phyloP scores from a whole-genome alignment of 2,329 filamentous ascomycete species.

The Cladophialophora immunda region DNA sequence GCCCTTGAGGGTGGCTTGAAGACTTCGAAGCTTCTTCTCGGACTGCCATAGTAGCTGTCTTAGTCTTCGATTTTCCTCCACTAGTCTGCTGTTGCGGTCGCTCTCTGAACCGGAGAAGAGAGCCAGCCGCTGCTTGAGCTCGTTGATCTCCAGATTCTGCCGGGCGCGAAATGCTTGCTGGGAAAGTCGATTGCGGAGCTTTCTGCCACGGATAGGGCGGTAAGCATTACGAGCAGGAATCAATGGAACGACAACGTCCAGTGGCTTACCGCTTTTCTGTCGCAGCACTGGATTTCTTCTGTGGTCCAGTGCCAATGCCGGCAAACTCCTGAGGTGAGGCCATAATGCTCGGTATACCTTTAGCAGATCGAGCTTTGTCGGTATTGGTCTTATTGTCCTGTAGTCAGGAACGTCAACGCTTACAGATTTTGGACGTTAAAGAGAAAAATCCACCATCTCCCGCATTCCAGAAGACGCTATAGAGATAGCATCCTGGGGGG shows the following conservation, averaged over 20 bases:
- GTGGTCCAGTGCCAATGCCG: not conserved
- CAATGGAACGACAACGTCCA: not conserved
- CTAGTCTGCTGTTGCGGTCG: slow-evolving; percentile 23
- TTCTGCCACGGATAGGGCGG: slow-evolving; percentile 11
- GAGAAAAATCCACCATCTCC: not conserved
- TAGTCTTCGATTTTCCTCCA: slow-evolving; percentile 25
- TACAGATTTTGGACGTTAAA: not conserved
- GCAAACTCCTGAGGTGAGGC: not conserved
- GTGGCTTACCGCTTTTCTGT: slow-evolving; percentile 23
- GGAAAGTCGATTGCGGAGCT: slow-evolving; percentile 32
- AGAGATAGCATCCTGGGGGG: not conserved
- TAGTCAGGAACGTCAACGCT: not conserved
- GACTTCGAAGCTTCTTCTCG: slow-evolving; percentile 29
- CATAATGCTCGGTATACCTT: not conserved
- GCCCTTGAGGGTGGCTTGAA: slow-evolving; percentile 26
- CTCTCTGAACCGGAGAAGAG: slow-evolving; percentile 30
- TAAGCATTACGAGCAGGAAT: not conserved
- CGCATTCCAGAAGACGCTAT: not conserved
- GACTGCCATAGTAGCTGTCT: slow-evolving; percentile 25
- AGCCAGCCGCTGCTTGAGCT: slow-evolving; percentile 26
- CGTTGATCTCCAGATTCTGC: slow-evolving; percentile 27
- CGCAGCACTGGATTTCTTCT: slow-evolving; percentile 15
- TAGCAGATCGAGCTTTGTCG: not conserved
- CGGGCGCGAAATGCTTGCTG: slow-evolving; percentile 34
- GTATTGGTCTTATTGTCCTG: not conserved